Base-by-base conservation (phyloP, 2,329 filamentous ascomycete species). In the Claviceps africana region DNA sequence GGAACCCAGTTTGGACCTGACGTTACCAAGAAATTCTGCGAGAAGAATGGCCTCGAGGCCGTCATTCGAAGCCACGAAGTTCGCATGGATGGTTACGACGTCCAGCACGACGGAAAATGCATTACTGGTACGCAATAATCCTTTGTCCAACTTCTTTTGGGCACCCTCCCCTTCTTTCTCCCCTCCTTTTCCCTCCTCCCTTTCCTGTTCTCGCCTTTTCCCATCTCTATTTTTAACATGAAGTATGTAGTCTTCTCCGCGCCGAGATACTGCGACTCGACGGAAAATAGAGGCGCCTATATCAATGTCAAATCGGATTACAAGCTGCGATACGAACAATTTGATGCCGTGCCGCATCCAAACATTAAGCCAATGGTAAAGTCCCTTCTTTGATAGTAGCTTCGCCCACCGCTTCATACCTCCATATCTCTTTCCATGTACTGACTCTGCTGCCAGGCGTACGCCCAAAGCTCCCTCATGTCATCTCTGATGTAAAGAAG, bases 51-150 rank as follows among this genome's bases (percentile, higher is more conserved):
- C 0, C 77, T 98, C 42, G 86, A 95, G 58, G 93, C 93, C 46
- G 85, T 98, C 58, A 98, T 98, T 62, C 85, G 93, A 61, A 95
- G 89, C 64, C 93, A 98, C 71, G 93, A 98, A 68, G 93, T 98
- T 30, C 83, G 93, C 61, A 98, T 98, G 93, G 90, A 93, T 55
- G 93, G 93, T n/a, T 98, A 97, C 64, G 91, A 98, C 67, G 86
- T 95, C 59, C 91, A 98, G 74, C 93, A 98, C 67, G 86, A 93
- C 61, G 93, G 91, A 57, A 84, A 82, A 61, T 98, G 93, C 67
- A 96, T 98, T 61, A 98, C 93, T 47, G 85, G 85, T 87, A 75
- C 58, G 76, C 68, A 48, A 44, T 17, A 46, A 19, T 31, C 8
- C 28, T 19, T 17, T 13, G 40, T 22, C 28, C 44, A 22, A 40